Evolutionary conservation across 2,329 filamentous ascomycete genomes (phyloP), one percentile per base, ranked within the genome.

Genomic region (Penicillium paneum): DNA sequence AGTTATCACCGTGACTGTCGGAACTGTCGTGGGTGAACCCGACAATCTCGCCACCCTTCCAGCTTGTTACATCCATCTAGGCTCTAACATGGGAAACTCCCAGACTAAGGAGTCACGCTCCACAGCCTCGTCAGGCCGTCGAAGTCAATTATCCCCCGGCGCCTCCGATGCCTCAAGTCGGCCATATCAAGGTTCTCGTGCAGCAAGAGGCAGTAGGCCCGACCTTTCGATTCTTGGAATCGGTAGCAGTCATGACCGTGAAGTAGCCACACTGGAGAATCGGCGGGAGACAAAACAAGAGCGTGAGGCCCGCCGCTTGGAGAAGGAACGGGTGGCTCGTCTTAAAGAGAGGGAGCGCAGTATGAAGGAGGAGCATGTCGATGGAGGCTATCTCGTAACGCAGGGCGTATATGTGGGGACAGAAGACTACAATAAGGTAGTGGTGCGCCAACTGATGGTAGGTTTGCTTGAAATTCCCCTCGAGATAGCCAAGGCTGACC

Each of bases 351-450:
- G 94, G 44, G 92, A 96, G 72, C 83, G 89, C 61, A 99, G 94
- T 68, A 85, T 97, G 77, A 86, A 81, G 60, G 92, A 97, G 65
- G 94, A 99, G 70, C 85, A 92, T 71, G 89, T 97, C 3, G 94
- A 99, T 73, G 94, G 94, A 19, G 94, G 94, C 21, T 99, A 87
- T 75, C 77, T 99, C 44, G 94, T 99, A 31, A 99, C 94, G 0
- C 84, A 96, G 69, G 94, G 94, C 34, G 90, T 92, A 46, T 99
- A 99, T 69, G 93, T 90, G 21, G 92, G 93, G 0, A 79, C 85
- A 0, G 94, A 99, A 74, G 94, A 99, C 74, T 99, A 93, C 71
- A 96, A 85, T 78, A 97, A 97, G 73, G 77, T 83, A 17, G 79
- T 90, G 44, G 93, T 97, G 52, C 85, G 94, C 62, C 92, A 96